These are phyloP conservation scores for Eucalyptus cladocalyx DNA, from an alignment of 345 rosid species.

Conservation along the genomic window DNA sequence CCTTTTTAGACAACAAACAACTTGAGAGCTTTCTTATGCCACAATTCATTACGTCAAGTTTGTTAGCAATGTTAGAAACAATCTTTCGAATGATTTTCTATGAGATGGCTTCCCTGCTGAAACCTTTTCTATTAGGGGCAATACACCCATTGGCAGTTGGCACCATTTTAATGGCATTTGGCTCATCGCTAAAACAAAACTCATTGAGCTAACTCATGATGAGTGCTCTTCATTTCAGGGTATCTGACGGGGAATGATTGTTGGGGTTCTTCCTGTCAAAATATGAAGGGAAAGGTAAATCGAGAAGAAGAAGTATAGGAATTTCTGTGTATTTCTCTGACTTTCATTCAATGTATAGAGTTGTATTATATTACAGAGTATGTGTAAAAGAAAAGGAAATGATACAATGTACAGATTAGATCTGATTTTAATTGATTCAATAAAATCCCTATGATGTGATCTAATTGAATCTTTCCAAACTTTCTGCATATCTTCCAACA, in stretches of 20 bases:
- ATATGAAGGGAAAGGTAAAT: too few species aligned
- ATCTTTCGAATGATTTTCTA: neutral
- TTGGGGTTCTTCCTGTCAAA: slow-evolving; percentile 34
- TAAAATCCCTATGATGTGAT: too few species aligned
- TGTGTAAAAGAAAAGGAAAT: too few species aligned
- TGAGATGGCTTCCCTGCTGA: neutral
- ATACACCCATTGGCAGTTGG: neutral
- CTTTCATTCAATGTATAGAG: too few species aligned
- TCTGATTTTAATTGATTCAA: too few species aligned
- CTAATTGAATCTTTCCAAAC: too few species aligned
- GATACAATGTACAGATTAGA: too few species aligned
- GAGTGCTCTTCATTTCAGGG: slow-evolving; percentile 27
- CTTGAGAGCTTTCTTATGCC: neutral
- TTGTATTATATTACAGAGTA: too few species aligned
- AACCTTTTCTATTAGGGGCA: neutral
- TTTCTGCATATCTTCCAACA: too few species aligned
- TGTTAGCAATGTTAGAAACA: neutral
- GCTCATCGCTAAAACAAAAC: neutral
- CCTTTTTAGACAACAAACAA: neutral
- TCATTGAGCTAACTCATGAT: neutral
- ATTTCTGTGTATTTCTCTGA: too few species aligned
- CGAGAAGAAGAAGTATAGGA: too few species aligned
- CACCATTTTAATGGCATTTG: neutral
- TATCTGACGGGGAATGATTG: slow-evolving; percentile 85
- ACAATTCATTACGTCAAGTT: neutral